These are phyloP conservation scores for Botryotinia narcissicola DNA, from an alignment of 2,329 filamentous ascomycete species.

Conservation along the genomic window DNA sequence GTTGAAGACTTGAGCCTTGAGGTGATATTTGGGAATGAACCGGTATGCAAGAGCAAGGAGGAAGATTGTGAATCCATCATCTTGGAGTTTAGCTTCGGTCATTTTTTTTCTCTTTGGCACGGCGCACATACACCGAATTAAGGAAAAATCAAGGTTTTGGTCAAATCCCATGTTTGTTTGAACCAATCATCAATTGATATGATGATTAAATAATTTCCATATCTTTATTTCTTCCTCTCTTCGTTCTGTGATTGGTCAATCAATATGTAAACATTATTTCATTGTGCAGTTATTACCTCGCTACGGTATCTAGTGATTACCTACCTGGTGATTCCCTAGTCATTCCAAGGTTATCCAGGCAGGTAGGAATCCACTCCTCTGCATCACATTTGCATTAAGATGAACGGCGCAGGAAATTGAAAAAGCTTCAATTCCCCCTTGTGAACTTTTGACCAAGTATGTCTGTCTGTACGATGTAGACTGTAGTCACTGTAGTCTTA, in stretches of 20 bases:
- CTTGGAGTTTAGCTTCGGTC: neutral
- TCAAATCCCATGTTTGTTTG: neutral
- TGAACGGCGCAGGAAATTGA: conserved; percentile 1
- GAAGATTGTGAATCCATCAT: neutral
- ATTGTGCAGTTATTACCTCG: neutral
- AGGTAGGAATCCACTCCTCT: neutral
- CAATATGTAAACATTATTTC: neutral
- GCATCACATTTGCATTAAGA: conserved; percentile 2
- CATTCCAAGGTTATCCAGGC: neutral
- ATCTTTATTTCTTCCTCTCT: neutral
- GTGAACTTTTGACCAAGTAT: neutral
- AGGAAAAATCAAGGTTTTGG: neutral
- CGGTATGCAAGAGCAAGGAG: conserved; percentile 6
- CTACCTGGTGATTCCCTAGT: neutral
- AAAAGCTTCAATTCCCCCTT: conserved; percentile 8
- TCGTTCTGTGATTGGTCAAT: neutral
- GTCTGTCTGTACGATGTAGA: no score
- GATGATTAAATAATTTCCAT: neutral
- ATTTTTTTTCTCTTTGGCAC: neutral
- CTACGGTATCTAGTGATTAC: no score
- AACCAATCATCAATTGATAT: neutral
- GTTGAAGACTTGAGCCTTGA: neutral
- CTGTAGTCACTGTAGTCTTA: no score
- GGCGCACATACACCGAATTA: neutral
- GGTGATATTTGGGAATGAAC: no score